Evolutionary conservation across 305 asterid genomes (phyloP), one percentile per base, ranked within the genome.

Genomic region (Vinca major): DNA sequence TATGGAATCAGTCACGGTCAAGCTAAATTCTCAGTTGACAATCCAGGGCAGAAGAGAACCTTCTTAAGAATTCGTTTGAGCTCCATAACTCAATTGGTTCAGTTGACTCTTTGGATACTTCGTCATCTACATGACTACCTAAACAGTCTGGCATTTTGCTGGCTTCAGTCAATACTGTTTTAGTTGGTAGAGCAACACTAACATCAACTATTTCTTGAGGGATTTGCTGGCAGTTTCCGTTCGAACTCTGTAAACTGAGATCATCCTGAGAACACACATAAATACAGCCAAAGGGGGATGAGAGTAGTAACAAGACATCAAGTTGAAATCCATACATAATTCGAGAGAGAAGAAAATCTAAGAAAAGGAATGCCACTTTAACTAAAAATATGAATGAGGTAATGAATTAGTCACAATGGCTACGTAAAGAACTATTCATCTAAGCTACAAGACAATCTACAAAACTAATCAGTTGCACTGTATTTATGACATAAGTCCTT

Each of bases 11-110:
- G 44, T 39, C 43, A 19, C 1, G 12, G 4, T 37, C 5, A 12
- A 37, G 66, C 21, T n/a, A 12, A 16, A 39, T 54, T 7, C 49
- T 3, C 37, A 17, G 41, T 56, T 48, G 36, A 11, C n/a, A 3
- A 66, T 19, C 72, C 48, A 70, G 48, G 52, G 66, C 68, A 49
- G 63, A 68, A 75, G 57, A 82, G 57, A 67, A 92, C 99, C 97
- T 93, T 90, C 83, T 86, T 56, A 93, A 74, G 71, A 93, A 93
- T 77, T 73, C 81, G 62, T 77, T 87, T 79, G 76, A 71, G 68
- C 72, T 73, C 74, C 71, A 80, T 51, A 77, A 61, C 79, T 81
- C 91, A 63, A 60, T 26, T 57, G 75, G 74, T 79, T 83, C 95
- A 63, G 61, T 72, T 67, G 76, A 73, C 76, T 82, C 84, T 71